Base-by-base conservation (phyloP, 768 basidiomycete genomes). In the Tylopilus subfusipes region DNA sequence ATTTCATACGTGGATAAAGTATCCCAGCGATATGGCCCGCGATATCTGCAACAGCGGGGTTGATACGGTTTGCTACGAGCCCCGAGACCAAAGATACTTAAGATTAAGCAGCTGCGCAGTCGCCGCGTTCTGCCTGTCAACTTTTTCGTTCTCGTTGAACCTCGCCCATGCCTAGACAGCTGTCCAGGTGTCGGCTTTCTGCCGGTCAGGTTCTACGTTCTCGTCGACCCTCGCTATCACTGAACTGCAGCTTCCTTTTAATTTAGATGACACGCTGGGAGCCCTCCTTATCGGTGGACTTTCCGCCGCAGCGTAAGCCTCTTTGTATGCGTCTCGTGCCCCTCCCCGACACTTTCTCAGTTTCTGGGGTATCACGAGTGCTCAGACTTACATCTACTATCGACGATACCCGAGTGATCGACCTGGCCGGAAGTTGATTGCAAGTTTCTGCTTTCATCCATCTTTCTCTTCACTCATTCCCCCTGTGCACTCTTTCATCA, bases 251-350 rank as follows among this genome's bases (percentile, higher is more conserved):
- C 34, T 50, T 3, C 44, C 60, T 43, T 75, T 79, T 43, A 73
- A 81, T 63, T 19, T 51, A 5, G 38, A 60, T 25, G 74, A 77
- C 50, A 82, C 78, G 0, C 72, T 85, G 3, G 84, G 83, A n/a
- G 75, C 82, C 21, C 66, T 83, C 39, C 69, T 84, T 19, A 46
- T 83, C 12, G 83, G 82, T n/a, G 82, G 81, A 8, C 70, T 84
- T 46, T 56, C 76, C 34, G 77, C 81, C n/a, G 76, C 78, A 66
- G 76, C 77, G 83, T 84, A 63, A 44, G 79, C 63, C 47, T 33
- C 22, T 42, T 43, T 11, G 24, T 47, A 31, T 19, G 21, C 2
- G 43, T 21, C 42, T 47, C 24, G 18, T 12, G 12, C 8, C 2
- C 30, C 24, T 52, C 31, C 34, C 42, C 51, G 27, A 52, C n/a